These are phyloP conservation scores for Suillus tomentosus DNA, from an alignment of 768 basidiomycete species.

Conservation along the genomic window DNA sequence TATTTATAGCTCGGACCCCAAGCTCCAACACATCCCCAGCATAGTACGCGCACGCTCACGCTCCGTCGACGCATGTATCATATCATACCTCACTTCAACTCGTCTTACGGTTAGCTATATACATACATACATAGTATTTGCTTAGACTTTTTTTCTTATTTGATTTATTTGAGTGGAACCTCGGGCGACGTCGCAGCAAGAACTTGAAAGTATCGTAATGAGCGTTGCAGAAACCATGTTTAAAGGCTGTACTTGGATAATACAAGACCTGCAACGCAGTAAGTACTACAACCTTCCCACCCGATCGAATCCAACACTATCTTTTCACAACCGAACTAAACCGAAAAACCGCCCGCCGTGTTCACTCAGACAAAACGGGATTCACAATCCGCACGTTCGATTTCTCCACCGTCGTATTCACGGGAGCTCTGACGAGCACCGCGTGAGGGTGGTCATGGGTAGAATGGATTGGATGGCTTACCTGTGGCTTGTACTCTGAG, in stretches of 20 bases:
- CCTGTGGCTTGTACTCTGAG: background rate
- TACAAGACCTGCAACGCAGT: background rate
- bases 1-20: background rate
- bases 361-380: background rate
- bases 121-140: background rate
- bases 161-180: background rate
- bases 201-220: too few relatives aligned
- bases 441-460: background rate
- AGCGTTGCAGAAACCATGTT: background rate
- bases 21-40: background rate
- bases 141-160: background rate
- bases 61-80: slow-evolving; percentile 1
- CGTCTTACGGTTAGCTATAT: background rate
- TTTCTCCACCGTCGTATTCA: background rate
- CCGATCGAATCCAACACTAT: background rate
- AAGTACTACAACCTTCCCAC: background rate
- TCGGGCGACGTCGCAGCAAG: background rate
- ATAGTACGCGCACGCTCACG: background rate
- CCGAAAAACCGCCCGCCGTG: background rate
- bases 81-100: slow-evolving; percentile 7
- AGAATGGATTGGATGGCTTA: background rate
- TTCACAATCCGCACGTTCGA: background rate
- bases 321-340: background rate
- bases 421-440: background rate
- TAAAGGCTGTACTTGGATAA: background rate